A percentile compares a stretch with the other conserved stretches of the same genome.
Evolutionary conservation across 345 rosid genomes (phyloP).

Genomic region (Gossypium bickii): DNA sequence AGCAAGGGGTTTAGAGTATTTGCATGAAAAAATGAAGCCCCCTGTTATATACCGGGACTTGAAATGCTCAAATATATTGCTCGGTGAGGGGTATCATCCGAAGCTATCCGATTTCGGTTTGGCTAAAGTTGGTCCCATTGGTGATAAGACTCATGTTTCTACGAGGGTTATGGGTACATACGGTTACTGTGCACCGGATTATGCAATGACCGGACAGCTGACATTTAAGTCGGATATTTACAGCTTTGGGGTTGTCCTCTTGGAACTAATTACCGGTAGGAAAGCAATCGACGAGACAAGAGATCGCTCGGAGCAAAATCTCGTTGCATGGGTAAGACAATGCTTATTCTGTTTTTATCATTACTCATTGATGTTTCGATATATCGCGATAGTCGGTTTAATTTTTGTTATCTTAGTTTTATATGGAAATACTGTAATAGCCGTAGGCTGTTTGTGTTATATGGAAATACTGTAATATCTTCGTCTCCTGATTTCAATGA

Average conservation of each 20-base stretch:
- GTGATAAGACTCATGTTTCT: constrained; percentile 86
- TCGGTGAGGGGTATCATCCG: constrained; percentile 66
- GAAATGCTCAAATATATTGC: constrained; percentile 84
- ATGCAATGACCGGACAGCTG: constrained; percentile 93
- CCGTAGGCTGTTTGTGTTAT: not conserved
- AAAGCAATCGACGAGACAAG: constrained; percentile 67
- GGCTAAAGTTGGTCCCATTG: constrained; percentile 94
- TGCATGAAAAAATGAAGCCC: constrained; percentile 68
- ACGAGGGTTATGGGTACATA: constrained; percentile 97
- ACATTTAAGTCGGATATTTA: constrained; percentile 87
- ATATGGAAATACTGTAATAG: not conserved
- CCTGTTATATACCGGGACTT: constrained; percentile 91
- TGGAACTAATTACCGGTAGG: constrained; percentile 85
- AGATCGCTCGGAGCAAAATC: constrained; percentile 54
- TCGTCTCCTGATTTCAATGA: no score
- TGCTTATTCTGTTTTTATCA: not conserved
- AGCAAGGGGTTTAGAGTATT: constrained; percentile 75
- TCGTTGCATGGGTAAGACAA: constrained; percentile 81
- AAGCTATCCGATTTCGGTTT: constrained; percentile 90
- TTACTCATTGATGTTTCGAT: not conserved
- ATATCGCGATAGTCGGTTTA: no score
- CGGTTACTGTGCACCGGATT: constrained; percentile 95
- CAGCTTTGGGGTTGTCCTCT: constrained; percentile 88
- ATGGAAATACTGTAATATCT: no score
- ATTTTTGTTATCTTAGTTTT: not conserved